Conservation (phyloP, 2,329 filamentous ascomycete species). For the Proliferodiscus dingleyae region DNA sequence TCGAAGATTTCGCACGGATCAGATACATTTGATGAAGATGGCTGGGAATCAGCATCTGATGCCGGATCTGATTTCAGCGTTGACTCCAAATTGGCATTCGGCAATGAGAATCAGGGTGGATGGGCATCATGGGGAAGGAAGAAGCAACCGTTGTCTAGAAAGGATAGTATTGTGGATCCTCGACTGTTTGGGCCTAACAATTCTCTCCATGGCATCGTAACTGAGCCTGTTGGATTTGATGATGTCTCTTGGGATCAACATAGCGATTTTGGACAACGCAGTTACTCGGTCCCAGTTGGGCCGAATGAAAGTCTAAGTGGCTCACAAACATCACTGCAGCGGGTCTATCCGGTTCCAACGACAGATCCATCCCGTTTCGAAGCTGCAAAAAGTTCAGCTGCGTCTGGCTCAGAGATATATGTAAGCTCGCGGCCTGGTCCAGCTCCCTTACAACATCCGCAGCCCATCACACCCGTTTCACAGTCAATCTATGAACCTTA, state of each 20-base stretch:
- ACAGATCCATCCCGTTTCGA: slow-evolving; percentile 61
- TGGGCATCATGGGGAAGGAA: slow-evolving; percentile 30
- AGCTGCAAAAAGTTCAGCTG: slow-evolving; percentile 45
- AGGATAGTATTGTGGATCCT: slow-evolving; percentile 52
- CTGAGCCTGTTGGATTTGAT: slow-evolving; percentile 51
- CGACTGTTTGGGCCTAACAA: slow-evolving; percentile 55
- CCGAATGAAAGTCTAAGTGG: slow-evolving; percentile 36
- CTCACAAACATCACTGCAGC: slow-evolving; percentile 46
- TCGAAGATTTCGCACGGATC: slow-evolving; percentile 29
- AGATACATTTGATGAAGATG: slow-evolving; percentile 42
- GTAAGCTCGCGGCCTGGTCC: slow-evolving; percentile 48
- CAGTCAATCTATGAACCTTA: slow-evolving; percentile 58
- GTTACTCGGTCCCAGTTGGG: slow-evolving; percentile 6
- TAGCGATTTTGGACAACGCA: slow-evolving; percentile 25
- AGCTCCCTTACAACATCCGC: slow-evolving; percentile 77
- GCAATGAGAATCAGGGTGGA: slow-evolving; percentile 36
- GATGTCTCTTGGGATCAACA: slow-evolving; percentile 32
- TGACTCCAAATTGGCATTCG: slow-evolving; percentile 58
- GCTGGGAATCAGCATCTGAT: slow-evolving; percentile 55
- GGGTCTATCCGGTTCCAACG: slow-evolving; percentile 62
- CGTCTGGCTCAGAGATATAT: slow-evolving; percentile 38
- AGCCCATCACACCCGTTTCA: slow-evolving; percentile 70
- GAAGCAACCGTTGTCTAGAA: slow-evolving; percentile 32
- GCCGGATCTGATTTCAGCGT: slow-evolving; percentile 47
- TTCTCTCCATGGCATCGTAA: slow-evolving; percentile 53